phyloP scores from a whole-genome alignment of 2,329 filamentous ascomycete genomes.

The Pseudocercospora ulei region DNA sequence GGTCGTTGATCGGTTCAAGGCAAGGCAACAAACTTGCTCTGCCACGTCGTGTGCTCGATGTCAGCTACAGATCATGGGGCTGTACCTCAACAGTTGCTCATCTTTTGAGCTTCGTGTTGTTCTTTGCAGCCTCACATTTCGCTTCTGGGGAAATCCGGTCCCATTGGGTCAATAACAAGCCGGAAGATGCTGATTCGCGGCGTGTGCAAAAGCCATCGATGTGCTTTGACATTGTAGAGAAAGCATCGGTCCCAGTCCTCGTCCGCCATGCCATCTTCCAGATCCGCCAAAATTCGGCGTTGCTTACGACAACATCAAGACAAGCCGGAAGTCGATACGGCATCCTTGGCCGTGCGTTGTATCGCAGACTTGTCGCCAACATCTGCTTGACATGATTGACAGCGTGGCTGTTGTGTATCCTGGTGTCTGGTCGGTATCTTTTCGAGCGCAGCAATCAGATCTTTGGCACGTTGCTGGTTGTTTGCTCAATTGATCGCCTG shows the following conservation, averaged over 20 bases:
- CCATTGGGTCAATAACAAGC: constrained; percentile 43
- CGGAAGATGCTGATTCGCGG: constrained; percentile 48
- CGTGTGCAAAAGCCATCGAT: constrained; percentile 52
- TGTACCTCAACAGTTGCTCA: constrained; percentile 47
- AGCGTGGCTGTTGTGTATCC: constrained; percentile 17
- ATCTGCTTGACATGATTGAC: constrained; percentile 28
- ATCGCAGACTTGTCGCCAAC: constrained; percentile 27
- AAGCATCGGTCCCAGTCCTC: constrained; percentile 35
- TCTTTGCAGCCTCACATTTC: constrained; percentile 38
- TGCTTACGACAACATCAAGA: constrained; percentile 39
- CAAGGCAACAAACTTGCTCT: constrained; percentile 46
- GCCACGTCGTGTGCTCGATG: constrained; percentile 41
- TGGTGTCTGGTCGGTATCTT: constrained; percentile 29
- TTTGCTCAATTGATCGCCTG: constrained; percentile 44
- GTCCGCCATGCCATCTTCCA: constrained; percentile 36
- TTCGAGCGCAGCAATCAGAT: constrained; percentile 38
- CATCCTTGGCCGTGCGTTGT: constrained; percentile 32
- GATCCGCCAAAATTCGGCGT: constrained; percentile 34
- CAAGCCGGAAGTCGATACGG: constrained; percentile 32
- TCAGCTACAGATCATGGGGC: constrained; percentile 10
- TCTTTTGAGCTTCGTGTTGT: constrained; percentile 42
- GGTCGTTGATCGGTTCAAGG: constrained; percentile 44
- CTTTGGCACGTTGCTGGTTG: constrained; percentile 37
- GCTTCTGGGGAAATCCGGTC: constrained; percentile 41
- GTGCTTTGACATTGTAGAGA: constrained; percentile 53